phyloP scores from a whole-genome alignment of 179 eudicot species.

The Camellia oleifera region DNA sequence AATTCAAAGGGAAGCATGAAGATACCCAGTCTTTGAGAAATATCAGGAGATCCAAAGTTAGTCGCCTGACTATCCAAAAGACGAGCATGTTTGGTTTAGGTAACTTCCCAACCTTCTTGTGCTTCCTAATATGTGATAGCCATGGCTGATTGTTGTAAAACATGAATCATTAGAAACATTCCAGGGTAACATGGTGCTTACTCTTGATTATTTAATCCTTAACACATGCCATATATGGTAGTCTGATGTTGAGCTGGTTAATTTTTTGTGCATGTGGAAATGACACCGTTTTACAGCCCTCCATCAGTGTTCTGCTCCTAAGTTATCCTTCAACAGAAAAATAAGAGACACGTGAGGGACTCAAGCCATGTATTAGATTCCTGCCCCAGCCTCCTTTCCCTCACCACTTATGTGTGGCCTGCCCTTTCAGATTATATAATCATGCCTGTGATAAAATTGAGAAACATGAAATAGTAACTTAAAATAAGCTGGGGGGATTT shows the following conservation, averaged over 20 bases:
- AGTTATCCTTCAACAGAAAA: too few species aligned
- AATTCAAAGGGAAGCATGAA: slow-evolving; percentile 85
- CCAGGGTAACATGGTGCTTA: neutral
- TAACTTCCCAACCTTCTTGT: slow-evolving; percentile 21
- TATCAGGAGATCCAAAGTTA: slow-evolving; percentile 84
- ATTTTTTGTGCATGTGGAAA: neutral
- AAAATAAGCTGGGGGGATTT: neutral
- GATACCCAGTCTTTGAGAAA: slow-evolving; percentile 55
- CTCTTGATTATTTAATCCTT: neutral
- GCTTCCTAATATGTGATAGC: slow-evolving; percentile 3
- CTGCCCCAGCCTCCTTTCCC: neutral
- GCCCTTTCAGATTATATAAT: neutral
- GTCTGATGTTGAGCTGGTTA: neutral
- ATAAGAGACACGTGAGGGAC: too few species aligned
- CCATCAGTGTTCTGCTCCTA: too few species aligned
- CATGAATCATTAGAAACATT: neutral
- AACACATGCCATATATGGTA: neutral
- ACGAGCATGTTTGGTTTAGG: slow-evolving; percentile 90
- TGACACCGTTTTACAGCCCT: neutral
- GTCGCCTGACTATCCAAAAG: slow-evolving; percentile 62
- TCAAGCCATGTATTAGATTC: neutral
- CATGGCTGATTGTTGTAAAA: neutral
- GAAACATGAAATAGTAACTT: neutral
- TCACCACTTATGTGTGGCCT: neutral
- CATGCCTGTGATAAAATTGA: neutral